phyloP scores from a whole-genome alignment of 208 protist species.

The Herpetomonas samuelpessoai region DNA sequence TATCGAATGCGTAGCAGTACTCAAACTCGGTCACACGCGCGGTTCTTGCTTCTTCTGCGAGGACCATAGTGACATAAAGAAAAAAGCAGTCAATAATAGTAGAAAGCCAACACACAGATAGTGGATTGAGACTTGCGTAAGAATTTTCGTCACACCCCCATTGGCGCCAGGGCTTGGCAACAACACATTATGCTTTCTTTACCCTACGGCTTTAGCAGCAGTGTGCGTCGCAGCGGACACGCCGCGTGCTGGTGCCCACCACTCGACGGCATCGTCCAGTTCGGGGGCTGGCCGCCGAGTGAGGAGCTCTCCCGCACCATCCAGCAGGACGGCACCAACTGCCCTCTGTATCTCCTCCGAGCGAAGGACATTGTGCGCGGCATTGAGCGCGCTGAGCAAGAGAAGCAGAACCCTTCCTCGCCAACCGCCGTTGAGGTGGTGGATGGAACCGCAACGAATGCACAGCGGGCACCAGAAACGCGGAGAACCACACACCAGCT shows the following conservation, averaged over 20 bases:
- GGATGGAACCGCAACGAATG: neutral
- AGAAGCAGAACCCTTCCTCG: too few relatives aligned
- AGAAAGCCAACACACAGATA: neutral
- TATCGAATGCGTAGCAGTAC: too few relatives aligned
- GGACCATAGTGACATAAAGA: neutral
- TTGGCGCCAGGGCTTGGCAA: too few relatives aligned
- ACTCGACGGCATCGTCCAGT: conserved; percentile 38
- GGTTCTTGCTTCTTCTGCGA: neutral
- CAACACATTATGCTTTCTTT: conserved; percentile 45
- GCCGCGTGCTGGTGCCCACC: conserved; percentile 40
- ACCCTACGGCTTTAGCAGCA: conserved; percentile 34
- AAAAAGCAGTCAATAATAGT: neutral
- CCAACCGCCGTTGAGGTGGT: neutral
- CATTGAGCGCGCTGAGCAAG: conserved; percentile 29
- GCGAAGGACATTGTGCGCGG: conserved; percentile 21
- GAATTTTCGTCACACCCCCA: too few relatives aligned
- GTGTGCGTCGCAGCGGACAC: conserved; percentile 37
- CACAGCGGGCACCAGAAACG: neutral
- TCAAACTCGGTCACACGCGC: too few relatives aligned
- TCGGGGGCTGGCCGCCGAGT: conserved; percentile 52
- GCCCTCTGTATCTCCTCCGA: conserved; percentile 35
- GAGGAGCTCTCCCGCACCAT: conserved; percentile 29
- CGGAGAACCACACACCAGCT: too few relatives aligned
- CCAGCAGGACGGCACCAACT: conserved; percentile 27
- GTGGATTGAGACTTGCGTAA: too few relatives aligned